Evolutionary conservation across 495 filamentous ascomycete species (phyloP).

Genomic region (Chlorociboria aeruginascens): DNA sequence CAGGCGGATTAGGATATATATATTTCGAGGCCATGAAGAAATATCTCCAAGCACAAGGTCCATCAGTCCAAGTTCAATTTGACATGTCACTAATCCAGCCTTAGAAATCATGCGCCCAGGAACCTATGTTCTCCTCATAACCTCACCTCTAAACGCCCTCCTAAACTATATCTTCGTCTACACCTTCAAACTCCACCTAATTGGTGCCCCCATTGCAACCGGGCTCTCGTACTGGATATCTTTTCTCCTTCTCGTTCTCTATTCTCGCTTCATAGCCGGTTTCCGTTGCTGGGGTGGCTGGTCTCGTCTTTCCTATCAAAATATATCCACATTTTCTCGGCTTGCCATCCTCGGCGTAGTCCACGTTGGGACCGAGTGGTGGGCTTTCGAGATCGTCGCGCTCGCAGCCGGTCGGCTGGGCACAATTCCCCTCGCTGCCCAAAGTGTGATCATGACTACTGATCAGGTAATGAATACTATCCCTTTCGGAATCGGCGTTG

Average conservation of each 20-base stretch:
- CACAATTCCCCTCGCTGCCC: conserved; percentile 72
- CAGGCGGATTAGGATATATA: conserved; percentile 79
- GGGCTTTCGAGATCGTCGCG: conserved; percentile 95
- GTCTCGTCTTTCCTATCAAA: conserved; percentile 47
- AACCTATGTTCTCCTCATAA: conserved; percentile 77
- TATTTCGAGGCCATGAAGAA: conserved; percentile 92
- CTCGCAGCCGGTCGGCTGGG: conserved; percentile 75
- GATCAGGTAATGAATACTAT: conserved; percentile 91
- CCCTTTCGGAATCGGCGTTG: conserved; percentile 83
- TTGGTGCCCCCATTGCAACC: conserved; percentile 76
- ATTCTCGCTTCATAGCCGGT: conserved; percentile 60
- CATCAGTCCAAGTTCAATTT: neutral
- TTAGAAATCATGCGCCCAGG: conserved; percentile 76
- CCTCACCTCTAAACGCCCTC: conserved; percentile 63
- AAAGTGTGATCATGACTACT: conserved; percentile 89
- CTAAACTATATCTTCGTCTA: conserved; percentile 79
- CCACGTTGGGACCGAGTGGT: conserved; percentile 94
- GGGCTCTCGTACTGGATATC: conserved; percentile 81
- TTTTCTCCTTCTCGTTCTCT: conserved; percentile 65
- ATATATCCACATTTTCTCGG: conserved; percentile 61
- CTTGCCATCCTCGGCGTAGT: conserved; percentile 69
- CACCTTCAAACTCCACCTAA: conserved; percentile 52
- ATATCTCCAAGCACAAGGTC: conserved; percentile 82
- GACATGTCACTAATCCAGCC: neutral
- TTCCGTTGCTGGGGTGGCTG: conserved; percentile 79